Conservation (phyloP, 148 eudicot species). For the Nepenthes gracilis region DNA sequence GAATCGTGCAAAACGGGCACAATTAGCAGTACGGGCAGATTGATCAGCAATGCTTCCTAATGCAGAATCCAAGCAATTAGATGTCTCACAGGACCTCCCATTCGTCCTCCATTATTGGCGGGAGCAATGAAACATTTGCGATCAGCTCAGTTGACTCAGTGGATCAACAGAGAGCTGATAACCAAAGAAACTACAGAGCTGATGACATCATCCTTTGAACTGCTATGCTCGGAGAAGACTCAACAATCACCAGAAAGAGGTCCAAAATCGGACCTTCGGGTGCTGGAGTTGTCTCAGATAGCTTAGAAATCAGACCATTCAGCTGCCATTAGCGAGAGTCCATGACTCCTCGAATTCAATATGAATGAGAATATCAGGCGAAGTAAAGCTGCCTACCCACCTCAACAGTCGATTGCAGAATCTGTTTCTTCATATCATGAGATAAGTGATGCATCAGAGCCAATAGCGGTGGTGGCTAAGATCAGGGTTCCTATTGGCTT, state of each 20-base stretch:
- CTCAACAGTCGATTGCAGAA: slow-evolving; percentile 1
- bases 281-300: slow-evolving; percentile 1
- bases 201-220: slow-evolving; percentile 1
- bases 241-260: neutral
- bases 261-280: slow-evolving; percentile 2
- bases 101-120: neutral
- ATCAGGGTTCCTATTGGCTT: slow-evolving; percentile 32
- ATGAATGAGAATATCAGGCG: slow-evolving; percentile 31
- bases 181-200: slow-evolving; percentile 7
- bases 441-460: slow-evolving; percentile 7
- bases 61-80: neutral
- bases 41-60: too few species aligned
- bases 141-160: slow-evolving; percentile 20
- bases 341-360: slow-evolving; percentile 24
- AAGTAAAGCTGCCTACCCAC: slow-evolving; percentile 14
- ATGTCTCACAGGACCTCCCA: neutral
- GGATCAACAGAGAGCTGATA: slow-evolving; percentile 7
- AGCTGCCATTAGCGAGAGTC: slow-evolving; percentile 3
- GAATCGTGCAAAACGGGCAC: neutral
- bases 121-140: slow-evolving; percentile 12
- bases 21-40: too few species aligned
- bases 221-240: slow-evolving; percentile 1
- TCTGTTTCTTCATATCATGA: slow-evolving; percentile 6
- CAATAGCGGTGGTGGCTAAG: slow-evolving; percentile 43
- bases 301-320: slow-evolving; percentile 7